A percentile compares a stretch with the other conserved stretches of the same genome.
phyloP scores from a whole-genome alignment of 331 rosid genomes.

The Rhamnella rubrinervis region DNA sequence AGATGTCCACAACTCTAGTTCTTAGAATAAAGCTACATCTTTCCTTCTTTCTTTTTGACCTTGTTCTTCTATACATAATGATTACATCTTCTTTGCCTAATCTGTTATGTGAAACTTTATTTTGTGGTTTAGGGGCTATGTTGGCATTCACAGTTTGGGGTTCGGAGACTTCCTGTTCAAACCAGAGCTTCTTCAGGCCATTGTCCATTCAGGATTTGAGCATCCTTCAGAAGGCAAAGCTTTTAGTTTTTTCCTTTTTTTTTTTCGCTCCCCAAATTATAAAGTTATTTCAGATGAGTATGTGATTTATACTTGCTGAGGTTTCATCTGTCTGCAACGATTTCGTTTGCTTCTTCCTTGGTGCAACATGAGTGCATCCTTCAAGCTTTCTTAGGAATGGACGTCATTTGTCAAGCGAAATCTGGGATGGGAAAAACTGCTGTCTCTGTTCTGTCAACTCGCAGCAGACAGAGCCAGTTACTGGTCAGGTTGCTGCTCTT shows the following conservation, averaged over 20 bases:
- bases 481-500: slow-evolving; percentile 96
- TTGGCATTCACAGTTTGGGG: slow-evolving; percentile 97
- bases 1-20: too few relatives aligned
- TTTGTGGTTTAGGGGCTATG: slow-evolving; percentile 71
- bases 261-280: too few relatives aligned
- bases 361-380: slow-evolving; percentile 99
- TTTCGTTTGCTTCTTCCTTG: slow-evolving; percentile 83
- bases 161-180: slow-evolving; percentile 95
- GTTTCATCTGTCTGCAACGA: slow-evolving; percentile 50
- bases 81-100: neutral
- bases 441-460: slow-evolving; percentile 85
- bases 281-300: too few relatives aligned
- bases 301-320: slow-evolving; percentile 65
- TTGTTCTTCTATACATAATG: too few relatives aligned
- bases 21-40: too few relatives aligned
- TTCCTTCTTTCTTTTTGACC: too few relatives aligned
- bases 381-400: slow-evolving; percentile 98
- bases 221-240: slow-evolving; percentile 98
- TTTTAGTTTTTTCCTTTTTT: slow-evolving; percentile 1
- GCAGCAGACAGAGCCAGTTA: slow-evolving; percentile 93
- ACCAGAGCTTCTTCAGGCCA: slow-evolving; percentile 97
- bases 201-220: slow-evolving; percentile 95
- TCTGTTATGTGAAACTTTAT: neutral
- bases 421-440: slow-evolving; percentile 99
- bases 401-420: slow-evolving; percentile 96